Evolutionary conservation across 2,329 filamentous ascomycete species (phyloP).

Genomic region (Chaetoscypha palmicola): DNA sequence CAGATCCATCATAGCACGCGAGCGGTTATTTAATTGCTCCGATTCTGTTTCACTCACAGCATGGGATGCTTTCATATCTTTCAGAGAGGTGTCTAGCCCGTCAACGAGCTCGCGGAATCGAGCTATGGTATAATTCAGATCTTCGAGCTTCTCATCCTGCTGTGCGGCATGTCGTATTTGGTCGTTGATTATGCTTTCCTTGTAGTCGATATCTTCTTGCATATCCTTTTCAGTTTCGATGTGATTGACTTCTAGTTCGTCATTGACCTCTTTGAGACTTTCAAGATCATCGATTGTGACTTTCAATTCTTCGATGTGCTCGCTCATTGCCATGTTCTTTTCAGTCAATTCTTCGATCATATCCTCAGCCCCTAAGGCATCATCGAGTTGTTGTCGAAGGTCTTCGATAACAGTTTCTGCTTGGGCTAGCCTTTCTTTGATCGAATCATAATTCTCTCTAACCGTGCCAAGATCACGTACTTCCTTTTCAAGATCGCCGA

Average conservation of each 20-base stretch:
- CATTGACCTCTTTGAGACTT: conserved; percentile 82
- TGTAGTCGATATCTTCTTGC: conserved; percentile 86
- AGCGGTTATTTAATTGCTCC: conserved; percentile 80
- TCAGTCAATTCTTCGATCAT: conserved; percentile 91
- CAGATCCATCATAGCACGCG: conserved; percentile 91
- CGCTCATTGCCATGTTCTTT: conserved; percentile 74
- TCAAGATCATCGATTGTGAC: conserved; percentile 81
- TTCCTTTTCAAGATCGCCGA: conserved; percentile 67
- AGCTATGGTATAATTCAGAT: conserved; percentile 83
- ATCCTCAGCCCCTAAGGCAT: conserved; percentile 79
- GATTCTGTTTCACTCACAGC: conserved; percentile 90
- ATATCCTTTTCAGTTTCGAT: conserved; percentile 90
- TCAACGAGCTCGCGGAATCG: conserved; percentile 86
- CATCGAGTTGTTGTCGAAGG: conserved; percentile 83
- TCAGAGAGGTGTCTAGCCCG: conserved; percentile 76
- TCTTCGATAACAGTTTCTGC: conserved; percentile 74
- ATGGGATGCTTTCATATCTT: conserved; percentile 87
- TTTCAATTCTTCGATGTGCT: conserved; percentile 77
- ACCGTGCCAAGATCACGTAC: conserved; percentile 58
- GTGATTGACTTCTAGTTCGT: conserved; percentile 90
- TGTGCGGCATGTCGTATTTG: conserved; percentile 64
- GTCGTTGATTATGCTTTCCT: conserved; percentile 77
- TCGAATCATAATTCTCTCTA: conserved; percentile 62
- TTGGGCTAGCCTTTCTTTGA: conserved; percentile 65
- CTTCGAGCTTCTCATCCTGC: conserved; percentile 74